Percentiles rank a stretch among this genome's conserved stretches.
Evolutionary conservation across 176 grass and related monocot species (phyloP).

Genomic region (Cenchrus fungigraminus): DNA sequence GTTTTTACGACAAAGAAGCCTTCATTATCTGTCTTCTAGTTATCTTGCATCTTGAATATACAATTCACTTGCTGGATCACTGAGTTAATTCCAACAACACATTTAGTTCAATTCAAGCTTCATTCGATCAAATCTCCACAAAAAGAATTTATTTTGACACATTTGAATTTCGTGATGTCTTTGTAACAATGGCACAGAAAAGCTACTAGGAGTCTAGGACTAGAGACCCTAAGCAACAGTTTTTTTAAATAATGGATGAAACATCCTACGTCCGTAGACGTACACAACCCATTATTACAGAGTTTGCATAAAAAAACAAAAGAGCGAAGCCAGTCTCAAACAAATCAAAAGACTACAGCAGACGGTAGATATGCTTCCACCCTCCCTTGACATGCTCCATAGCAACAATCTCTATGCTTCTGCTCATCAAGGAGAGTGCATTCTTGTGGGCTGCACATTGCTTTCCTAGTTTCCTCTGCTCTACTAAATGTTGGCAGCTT

Average conservation of each 20-base stretch:
- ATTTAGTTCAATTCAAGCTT: slow-evolving; percentile 12
- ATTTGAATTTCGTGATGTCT: neutral
- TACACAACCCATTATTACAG: no score
- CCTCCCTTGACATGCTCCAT: no score
- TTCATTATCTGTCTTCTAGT: neutral
- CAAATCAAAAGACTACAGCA: no score
- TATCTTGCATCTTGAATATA: slow-evolving; percentile 1
- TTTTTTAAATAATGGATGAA: no score
- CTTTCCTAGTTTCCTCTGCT: neutral
- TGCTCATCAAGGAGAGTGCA: no score
- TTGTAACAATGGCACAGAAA: neutral
- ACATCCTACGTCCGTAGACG: no score
- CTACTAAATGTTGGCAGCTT: neutral
- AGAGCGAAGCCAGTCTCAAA: no score
- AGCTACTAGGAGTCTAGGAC: neutral
- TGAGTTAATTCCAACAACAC: neutral
- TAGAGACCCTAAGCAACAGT: neutral
- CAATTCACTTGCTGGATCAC: neutral
- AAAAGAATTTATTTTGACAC: neutral
- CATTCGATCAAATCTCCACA: neutral
- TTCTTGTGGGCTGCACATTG: neutral
- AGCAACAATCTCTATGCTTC: no score
- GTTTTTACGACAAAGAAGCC: neutral
- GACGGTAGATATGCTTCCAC: no score
- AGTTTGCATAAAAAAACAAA: no score